Evolutionary conservation across 768 basidiomycete species (phyloP), one percentile per base, ranked within the genome.

Genomic region (Rhizopogon vinicolor): DNA sequence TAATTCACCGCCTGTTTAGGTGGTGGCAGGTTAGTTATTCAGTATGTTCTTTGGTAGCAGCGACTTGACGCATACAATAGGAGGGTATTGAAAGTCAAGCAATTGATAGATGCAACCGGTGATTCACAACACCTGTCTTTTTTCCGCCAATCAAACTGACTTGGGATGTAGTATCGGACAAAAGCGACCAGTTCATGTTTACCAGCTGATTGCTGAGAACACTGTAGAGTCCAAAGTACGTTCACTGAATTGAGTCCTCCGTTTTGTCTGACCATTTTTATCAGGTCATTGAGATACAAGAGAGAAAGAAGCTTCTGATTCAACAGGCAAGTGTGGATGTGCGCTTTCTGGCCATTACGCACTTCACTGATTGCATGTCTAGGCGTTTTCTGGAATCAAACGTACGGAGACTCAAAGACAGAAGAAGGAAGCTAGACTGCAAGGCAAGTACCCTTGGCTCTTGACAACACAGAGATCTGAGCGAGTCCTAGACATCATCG

Each of bases 341-440:
- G 3, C 16, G 12, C 19, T 14, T 19, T 39, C 39, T 4, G 19
- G 5, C 16, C 16, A 33, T 8, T 54, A 16, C 45, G 13, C 12
- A 18, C 25, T 19, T 44, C 33, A 19, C 12, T 41, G 18, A 51
- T 35, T 12, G 25, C 18, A 40, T 3, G 45, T 46, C 33, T 55
- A 93, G 90, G 92, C 93, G 0, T 94, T 94, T 68, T 88, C 90
- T 37, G 92, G 90, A 0, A 89, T 85, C 64, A 87, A 86, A 62
- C 78, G 78, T 41, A 86, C 77, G 8, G 91, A 93, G 63, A 90
- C 86, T 0, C 82, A 80, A 53, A 80, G 85, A 35, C 83, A 90
- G 61, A 89, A 84, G 71, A 85, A 83, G 65, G 87, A 93, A 69
- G 90, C 91, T 2, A 79, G 90, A 58, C 71, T 93, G 41, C 87